phyloP scores from a whole-genome alignment of 2,329 filamentous ascomycete genomes.

The Aspergillus awamori region DNA sequence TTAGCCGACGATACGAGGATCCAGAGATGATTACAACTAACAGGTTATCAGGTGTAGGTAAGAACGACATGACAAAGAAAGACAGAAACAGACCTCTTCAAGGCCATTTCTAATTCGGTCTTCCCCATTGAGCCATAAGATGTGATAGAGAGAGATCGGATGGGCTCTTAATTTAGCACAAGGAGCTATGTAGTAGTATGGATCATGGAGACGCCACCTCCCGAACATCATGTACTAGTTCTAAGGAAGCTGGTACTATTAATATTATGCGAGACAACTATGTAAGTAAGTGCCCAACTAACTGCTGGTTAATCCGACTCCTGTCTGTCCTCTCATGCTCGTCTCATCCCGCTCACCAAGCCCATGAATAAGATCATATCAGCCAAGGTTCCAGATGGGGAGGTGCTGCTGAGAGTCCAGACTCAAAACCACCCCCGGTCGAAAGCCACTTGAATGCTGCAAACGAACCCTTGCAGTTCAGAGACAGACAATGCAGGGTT shows the following conservation, averaged over 20 bases:
- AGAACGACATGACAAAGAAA: background rate
- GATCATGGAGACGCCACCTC: slow-evolving; percentile 4
- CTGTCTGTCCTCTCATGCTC: background rate
- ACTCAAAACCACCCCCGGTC: background rate
- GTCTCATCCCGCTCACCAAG: background rate
- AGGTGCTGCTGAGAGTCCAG: background rate
- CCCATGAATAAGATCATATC: background rate
- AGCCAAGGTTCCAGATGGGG: background rate
- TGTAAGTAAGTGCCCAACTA: background rate
- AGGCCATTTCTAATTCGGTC: background rate
- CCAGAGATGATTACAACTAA: background rate
- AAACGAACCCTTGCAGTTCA: slow-evolving; percentile 9
- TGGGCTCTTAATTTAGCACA: slow-evolving; percentile 3
- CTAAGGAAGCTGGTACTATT: background rate
- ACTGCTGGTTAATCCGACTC: background rate
- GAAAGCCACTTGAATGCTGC: slow-evolving; percentile 8
- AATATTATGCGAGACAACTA: background rate
- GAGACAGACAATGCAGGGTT: slow-evolving; percentile 9
- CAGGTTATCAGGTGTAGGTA: too few species aligned
- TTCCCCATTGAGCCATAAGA: background rate
- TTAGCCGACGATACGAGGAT: background rate
- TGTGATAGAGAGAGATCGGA: background rate
- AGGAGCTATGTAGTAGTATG: background rate
- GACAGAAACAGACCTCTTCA: background rate
- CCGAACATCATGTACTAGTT: slow-evolving; percentile 5